Evolutionary conservation across 2,329 filamentous ascomycete species (phyloP).

Genomic region (Chrysosporium queenslandicum): DNA sequence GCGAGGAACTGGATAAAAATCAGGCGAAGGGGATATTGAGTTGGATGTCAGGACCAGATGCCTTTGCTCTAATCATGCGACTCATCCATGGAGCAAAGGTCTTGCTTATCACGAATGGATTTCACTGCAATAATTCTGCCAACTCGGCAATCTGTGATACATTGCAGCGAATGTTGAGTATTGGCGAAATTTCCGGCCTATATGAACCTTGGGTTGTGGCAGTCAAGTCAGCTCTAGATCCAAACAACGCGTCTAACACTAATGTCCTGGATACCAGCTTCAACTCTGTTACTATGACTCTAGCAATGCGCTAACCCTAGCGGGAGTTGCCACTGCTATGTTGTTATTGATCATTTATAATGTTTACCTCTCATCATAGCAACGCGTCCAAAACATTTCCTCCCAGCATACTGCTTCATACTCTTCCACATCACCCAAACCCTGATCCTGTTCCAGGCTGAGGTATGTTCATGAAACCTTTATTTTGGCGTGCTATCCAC

Average conservation of each 20-base stretch:
- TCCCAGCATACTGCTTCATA: too few relatives aligned
- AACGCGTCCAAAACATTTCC: background rate
- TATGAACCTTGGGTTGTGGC: conserved; percentile 8
- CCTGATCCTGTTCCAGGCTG: too few relatives aligned
- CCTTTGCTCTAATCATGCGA: conserved; percentile 45
- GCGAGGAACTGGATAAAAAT: conserved; percentile 22
- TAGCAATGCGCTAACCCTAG: background rate
- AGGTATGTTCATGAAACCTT: background rate
- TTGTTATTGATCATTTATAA: background rate
- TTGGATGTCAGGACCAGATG: conserved; percentile 58
- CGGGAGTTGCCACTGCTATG: background rate
- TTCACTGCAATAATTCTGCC: conserved; percentile 17
- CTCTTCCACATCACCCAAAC: too few relatives aligned
- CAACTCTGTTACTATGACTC: background rate
- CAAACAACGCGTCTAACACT: background rate
- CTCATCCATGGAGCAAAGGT: conserved; percentile 31
- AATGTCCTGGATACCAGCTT: background rate
- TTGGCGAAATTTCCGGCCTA: background rate
- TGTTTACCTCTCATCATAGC: background rate
- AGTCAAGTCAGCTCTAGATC: conserved; percentile 22
- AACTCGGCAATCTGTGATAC: conserved; percentile 18
- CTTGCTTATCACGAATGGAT: conserved; percentile 21
- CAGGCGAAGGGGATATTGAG: conserved; percentile 58
- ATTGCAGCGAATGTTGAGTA: conserved; percentile 22
- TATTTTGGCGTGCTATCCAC: background rate